Evolutionary conservation across 2,329 filamentous ascomycete genomes (phyloP).

Genomic region (Penicillium sp.): DNA sequence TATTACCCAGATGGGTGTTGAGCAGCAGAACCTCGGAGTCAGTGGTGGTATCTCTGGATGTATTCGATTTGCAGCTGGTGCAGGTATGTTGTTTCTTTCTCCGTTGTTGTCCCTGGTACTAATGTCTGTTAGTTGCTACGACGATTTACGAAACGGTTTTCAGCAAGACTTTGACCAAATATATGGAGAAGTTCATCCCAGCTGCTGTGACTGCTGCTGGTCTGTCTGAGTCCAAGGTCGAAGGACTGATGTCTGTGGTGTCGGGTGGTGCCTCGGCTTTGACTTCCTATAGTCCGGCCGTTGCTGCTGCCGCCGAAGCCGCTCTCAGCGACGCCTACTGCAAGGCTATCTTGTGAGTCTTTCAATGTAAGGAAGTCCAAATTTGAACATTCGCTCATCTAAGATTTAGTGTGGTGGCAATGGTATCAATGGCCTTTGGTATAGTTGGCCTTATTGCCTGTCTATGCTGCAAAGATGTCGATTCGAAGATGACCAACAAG

Average conservation of each 20-base stretch:
- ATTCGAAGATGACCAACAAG: conserved; percentile 36
- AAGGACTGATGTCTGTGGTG: conserved; percentile 31
- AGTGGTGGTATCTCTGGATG: conserved; percentile 46
- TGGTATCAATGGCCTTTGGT: conserved; percentile 32
- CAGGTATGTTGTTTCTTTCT: conserved; percentile 19
- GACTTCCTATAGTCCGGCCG: conserved; percentile 18
- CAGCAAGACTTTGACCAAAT: conserved; percentile 36
- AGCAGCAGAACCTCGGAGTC: conserved; percentile 51
- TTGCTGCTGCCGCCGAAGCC: conserved; percentile 20
- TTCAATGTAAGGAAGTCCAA: neutral
- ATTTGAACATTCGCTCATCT: neutral
- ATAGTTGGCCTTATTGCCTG: conserved; percentile 31
- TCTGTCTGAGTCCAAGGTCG: conserved; percentile 30
- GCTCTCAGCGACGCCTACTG: conserved; percentile 24
- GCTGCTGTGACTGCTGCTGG: conserved; percentile 37
- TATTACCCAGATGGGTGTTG: conserved; percentile 51
- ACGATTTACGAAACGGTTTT: conserved; percentile 46
- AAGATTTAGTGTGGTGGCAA: conserved; percentile 23
- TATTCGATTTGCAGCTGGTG: conserved; percentile 46
- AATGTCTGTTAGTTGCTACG: conserved; percentile 32
- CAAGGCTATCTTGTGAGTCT: conserved; percentile 26
- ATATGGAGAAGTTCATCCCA: conserved; percentile 34
- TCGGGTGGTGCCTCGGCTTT: conserved; percentile 15
- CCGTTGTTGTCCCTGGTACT: neutral
- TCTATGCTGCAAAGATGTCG: conserved; percentile 32